These are phyloP conservation scores for Nannochloris sp. DNA, from an alignment of 139 green algal species.

Conservation along the genomic window DNA sequence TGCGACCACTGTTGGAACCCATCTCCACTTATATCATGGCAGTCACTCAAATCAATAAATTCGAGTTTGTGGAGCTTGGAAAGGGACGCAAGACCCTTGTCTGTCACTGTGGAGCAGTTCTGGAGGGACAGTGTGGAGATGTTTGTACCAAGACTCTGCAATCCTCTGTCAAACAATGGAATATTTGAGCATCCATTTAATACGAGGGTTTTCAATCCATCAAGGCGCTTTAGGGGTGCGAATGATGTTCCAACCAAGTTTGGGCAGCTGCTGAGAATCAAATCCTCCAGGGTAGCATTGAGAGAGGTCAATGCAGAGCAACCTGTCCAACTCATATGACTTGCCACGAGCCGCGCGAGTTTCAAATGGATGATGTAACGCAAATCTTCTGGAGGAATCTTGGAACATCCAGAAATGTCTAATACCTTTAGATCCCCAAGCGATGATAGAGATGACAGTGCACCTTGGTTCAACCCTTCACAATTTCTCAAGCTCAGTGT, in stretches of 20 bases:
- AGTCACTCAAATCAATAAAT: constrained; percentile 29
- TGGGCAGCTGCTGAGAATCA: constrained; percentile 23
- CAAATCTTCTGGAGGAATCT: constrained; percentile 22
- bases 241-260: constrained; percentile 17
- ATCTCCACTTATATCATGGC: constrained; percentile 6
- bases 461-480: constrained; percentile 22
- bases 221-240: background rate
- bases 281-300: background rate
- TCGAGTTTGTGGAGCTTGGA: constrained; percentile 14
- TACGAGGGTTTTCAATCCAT: constrained; percentile 6
- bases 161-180: constrained; percentile 14
- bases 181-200: constrained; percentile 22
- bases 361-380: constrained; percentile 6
- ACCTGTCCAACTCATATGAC: constrained; percentile 12
- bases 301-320: constrained; percentile 8
- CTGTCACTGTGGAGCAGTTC: constrained; percentile 31
- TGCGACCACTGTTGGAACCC: constrained; percentile 3
- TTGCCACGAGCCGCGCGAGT: too few species aligned
- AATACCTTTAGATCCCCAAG: constrained; percentile 11
- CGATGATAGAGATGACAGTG: constrained; percentile 5
- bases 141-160: background rate
- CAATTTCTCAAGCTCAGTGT: constrained; percentile 34
- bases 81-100: constrained; percentile 28
- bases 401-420: constrained; percentile 34
- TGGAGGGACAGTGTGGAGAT: constrained; percentile 14